phyloP scores from a whole-genome alignment of 2,329 filamentous ascomycete species.

The Fonsecaea pugnacius region DNA sequence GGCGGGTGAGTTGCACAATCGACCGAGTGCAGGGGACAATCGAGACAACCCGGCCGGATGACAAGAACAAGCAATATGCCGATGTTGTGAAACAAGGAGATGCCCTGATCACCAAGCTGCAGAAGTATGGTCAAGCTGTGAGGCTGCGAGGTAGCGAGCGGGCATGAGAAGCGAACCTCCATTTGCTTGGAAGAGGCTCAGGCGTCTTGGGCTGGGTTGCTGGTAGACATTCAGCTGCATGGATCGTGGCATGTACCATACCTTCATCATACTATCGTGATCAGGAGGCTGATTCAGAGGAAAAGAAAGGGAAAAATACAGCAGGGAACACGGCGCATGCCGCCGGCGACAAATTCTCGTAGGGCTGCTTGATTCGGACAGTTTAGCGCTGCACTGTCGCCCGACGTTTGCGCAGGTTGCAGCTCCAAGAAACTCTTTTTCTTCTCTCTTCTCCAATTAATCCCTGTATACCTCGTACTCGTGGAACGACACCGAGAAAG shows the following conservation, averaged over 20 bases:
- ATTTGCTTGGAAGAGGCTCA: conserved; percentile 9
- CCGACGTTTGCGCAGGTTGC: background rate
- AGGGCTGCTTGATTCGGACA: background rate
- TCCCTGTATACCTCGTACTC: conserved; percentile 2
- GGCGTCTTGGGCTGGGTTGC: conserved; percentile 20
- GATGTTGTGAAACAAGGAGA: conserved; percentile 98
- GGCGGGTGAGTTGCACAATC: conserved; percentile 94
- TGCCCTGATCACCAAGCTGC: conserved; percentile 95
- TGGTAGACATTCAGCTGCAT: background rate
- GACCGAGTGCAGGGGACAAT: conserved; percentile 96
- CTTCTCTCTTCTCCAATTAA: conserved; percentile 8
- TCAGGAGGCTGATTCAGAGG: background rate
- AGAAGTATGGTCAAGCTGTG: conserved; percentile 98
- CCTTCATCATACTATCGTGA: background rate
- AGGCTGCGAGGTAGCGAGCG: conserved; percentile 92
- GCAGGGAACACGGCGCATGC: background rate
- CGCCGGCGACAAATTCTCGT: background rate
- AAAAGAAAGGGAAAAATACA: background rate
- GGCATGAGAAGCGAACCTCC: conserved; percentile 57
- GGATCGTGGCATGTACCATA: conserved; percentile 18
- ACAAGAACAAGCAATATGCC: conserved; percentile 99
- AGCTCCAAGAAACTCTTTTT: background rate
- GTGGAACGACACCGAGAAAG: background rate
- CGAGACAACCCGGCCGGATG: conserved; percentile 95
- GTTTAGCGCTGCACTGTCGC: background rate